A percentile compares a stretch with the other conserved stretches of the same genome.
phyloP scores from a whole-genome alignment of 768 basidiomycete species.

The Boletus coccyginus region DNA sequence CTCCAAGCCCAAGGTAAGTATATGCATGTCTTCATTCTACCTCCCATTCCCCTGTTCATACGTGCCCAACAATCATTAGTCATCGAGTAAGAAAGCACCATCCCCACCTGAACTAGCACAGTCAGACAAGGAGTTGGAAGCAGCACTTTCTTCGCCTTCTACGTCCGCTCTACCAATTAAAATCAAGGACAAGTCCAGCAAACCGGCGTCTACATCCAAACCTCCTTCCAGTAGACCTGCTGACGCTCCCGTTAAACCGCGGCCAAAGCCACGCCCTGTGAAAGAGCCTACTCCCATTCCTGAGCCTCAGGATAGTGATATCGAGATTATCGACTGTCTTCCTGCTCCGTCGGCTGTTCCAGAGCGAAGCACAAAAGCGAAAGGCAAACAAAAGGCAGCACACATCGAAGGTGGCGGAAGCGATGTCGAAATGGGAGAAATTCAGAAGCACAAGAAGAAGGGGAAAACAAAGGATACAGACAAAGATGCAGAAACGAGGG shows the following conservation, averaged over 20 bases:
- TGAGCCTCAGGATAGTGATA: conserved; percentile 29
- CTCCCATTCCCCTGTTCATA: conserved; percentile 5
- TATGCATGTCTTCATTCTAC: conserved; percentile 7
- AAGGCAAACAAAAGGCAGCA: conserved; percentile 40
- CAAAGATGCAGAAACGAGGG: conserved; percentile 22
- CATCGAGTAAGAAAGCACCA: conserved; percentile 9
- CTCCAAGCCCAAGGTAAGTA: conserved; percentile 27
- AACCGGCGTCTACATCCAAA: conserved; percentile 14
- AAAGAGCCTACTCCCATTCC: conserved; percentile 16
- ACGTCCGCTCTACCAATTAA: conserved; percentile 10
- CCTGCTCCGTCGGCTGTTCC: conserved; percentile 16
- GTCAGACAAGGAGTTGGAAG: conserved; percentile 27
- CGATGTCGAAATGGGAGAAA: conserved; percentile 20
- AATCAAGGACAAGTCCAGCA: conserved; percentile 17
- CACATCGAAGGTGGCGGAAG: conserved; percentile 16
- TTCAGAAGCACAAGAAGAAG: conserved; percentile 30
- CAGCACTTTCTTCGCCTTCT: conserved; percentile 11
- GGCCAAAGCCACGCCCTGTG: conserved; percentile 20
- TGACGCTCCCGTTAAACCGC: conserved; percentile 22
- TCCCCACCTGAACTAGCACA: conserved; percentile 5
- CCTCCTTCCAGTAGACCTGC: conserved; percentile 15
- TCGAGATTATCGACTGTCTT: conserved; percentile 25
- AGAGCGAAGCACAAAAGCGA: conserved; percentile 27
- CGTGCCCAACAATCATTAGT: conserved; percentile 4
- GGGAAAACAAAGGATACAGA: conserved; percentile 17